Evolutionary conservation across 805 yeast genomes (phyloP), one percentile per base, ranked within the genome.

Genomic region (Lipomyces orientalis): DNA sequence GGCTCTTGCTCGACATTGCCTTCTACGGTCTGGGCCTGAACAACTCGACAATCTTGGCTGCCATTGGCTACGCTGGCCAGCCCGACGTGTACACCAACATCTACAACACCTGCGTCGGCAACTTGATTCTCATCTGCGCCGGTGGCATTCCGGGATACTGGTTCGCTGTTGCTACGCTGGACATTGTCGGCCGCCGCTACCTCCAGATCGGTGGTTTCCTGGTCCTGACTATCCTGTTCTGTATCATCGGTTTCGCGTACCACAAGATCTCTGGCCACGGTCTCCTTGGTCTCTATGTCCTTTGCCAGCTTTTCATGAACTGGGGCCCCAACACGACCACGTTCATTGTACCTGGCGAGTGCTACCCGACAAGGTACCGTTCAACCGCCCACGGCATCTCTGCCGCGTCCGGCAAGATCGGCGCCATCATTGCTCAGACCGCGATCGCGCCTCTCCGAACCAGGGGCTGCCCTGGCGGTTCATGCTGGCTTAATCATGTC

Each of bases 101-200:
- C 71, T 88, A 88, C 83, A 86, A 92, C 79, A 79, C 89, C 69
- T 90, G 94, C 78, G 97, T 93, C 66, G 97, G 97, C 87, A 92
- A 92, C 81, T 85, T 92, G 84, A 92, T 92, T 81, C 85, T 92
- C 79, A 87, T 92, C 71, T 91, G 97, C 85, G 98, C 98, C 65
- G 97, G 98, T 84, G 86, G 95, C 58, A 86, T 92, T 80, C 97
- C 97, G 75, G 97, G 97, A 77, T 92, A 92, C 82, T 92, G 97
- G 97, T 82, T 84, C 69, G 78, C 94, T 39, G 91, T 89, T 74
- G 92, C 92, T 62, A 88, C 94, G 58, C 78, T 92, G 68, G 97
- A 92, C 80, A 83, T 81, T 51, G 74, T 92, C 73, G 97, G 97
- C 75, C 88, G 97, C 85, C 91, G 89, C 80, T 87, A 93, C 71